These are phyloP conservation scores for Lupinus albus DNA, from an alignment of 306 rosid genomes.

Conservation along the genomic window DNA sequence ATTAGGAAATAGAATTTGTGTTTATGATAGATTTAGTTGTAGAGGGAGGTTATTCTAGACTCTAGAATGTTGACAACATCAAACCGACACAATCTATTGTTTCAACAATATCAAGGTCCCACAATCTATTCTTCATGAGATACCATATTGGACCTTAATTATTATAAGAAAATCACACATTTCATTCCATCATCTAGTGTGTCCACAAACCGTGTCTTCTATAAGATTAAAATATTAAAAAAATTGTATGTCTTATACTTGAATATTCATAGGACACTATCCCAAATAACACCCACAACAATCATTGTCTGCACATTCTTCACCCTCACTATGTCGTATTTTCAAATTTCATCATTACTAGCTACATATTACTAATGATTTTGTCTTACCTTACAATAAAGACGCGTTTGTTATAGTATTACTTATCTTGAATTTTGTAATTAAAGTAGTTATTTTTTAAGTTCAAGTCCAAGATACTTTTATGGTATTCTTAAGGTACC, in stretches of 20 bases:
- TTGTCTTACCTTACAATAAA: conserved; percentile 28
- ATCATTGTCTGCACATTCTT: not conserved
- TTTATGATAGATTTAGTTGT: too few species aligned
- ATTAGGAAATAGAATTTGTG: too few species aligned
- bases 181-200: too few species aligned
- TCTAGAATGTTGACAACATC: too few species aligned
- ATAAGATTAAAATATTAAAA: not conserved
- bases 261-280: too few species aligned
- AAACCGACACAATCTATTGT: too few species aligned
- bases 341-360: not conserved
- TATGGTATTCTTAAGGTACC: not conserved
- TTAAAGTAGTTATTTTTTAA: not conserved
- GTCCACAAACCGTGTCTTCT: conserved; percentile 2
- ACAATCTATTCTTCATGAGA: too few species aligned
- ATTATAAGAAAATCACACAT: too few species aligned
- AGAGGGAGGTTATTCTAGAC: too few species aligned
- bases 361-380: not conserved
- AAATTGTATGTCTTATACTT: not conserved
- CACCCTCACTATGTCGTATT: too few species aligned
- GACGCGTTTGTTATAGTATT: conserved; percentile 38
- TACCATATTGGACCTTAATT: too few species aligned
- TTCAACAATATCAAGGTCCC: too few species aligned
- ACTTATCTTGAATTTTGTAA: conserved; percentile 18
- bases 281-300: not conserved
- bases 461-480: not conserved